Conservation (phyloP, 1,139 yeast genomes). For the Lipomyces yarrowii region DNA sequence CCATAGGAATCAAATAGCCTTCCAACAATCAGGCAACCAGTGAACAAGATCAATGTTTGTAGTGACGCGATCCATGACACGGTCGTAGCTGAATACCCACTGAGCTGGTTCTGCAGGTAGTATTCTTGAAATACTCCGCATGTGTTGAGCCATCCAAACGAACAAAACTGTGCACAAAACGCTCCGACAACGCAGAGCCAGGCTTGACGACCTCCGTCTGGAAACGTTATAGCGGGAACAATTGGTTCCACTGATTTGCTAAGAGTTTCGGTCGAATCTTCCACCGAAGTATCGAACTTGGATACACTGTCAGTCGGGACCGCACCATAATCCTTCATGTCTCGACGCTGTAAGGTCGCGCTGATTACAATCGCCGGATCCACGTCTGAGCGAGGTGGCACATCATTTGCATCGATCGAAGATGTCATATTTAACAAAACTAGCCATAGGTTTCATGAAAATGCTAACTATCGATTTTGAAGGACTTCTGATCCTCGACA, state of each 20-base stretch:
- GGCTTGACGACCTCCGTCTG: slow-evolving; percentile 26
- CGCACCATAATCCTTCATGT: not conserved
- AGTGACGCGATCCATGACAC: slow-evolving; percentile 69
- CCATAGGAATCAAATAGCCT: slow-evolving; percentile 48
- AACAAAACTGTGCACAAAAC: slow-evolving; percentile 36
- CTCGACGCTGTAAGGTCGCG: not conserved
- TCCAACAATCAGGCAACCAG: slow-evolving; percentile 61
- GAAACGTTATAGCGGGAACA: slow-evolving; percentile 8
- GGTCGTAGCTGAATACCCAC: slow-evolving; percentile 47
- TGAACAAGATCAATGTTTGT: slow-evolving; percentile 56
- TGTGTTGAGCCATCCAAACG: slow-evolving; percentile 33
- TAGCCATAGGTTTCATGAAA: not conserved
- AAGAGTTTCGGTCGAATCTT: not conserved
- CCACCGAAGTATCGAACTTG: not conserved
- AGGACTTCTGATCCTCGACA: not conserved
- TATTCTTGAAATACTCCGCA: slow-evolving; percentile 55
- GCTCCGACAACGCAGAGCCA: slow-evolving; percentile 39
- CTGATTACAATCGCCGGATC: not conserved
- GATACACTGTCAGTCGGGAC: not conserved
- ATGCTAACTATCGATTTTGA: too few species aligned
- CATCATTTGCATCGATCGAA: not conserved
- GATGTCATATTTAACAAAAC: not conserved
- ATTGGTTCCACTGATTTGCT: not conserved
- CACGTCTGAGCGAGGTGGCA: not conserved
- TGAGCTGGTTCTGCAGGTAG: slow-evolving; percentile 52